Base-by-base conservation (phyloP, 2,329 filamentous ascomycete genomes). In the Cadophora luteo-olivacea region DNA sequence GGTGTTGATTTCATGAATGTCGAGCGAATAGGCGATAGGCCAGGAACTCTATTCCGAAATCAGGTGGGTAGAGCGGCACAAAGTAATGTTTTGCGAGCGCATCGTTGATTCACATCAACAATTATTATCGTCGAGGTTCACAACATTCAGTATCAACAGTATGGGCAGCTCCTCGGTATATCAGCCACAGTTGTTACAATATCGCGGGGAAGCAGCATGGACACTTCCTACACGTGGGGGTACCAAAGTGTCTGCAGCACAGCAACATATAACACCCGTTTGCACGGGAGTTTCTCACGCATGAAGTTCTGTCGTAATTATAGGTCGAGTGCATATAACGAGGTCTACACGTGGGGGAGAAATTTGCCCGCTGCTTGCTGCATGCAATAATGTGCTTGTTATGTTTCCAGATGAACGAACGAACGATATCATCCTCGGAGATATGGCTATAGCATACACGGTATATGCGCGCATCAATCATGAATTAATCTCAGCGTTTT, bases 371-470 rank as follows among this genome's bases (percentile, higher is more conserved):
- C 25, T 33, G 25, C 12, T 49, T 49, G 45, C 14, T 55, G 29
- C 52, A 16, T 54, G 24, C 32, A 29, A 54, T 54, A 52, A 22
- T 52, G 11, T 55, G 25, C 25, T n/a, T 33, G 52, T 11, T 55
- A 32, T 33, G 29, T 55, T 55, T 55, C 52, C 52, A 55, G 52
- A 33, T 32, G 25, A 33, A 16, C 41, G 41, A 5, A 45, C 41
- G 7, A 5, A 55, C 25, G 25, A 55, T 33, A 33, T 4, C 4
- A 32, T 33, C 7, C 16, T 14, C 25, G 52, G 52, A 19, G 14
- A 55, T 55, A 33, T 55, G 52, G 29, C 52, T 33, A 55, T 55
- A 55, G 52, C 52, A 55, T 55, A 33, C 52, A 11, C 52, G 52
- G 52, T 55, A 55, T 55, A 55, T 55, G 52, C 7, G 52, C 33